A percentile compares a stretch with the other conserved stretches of the same genome.
Conservation (phyloP, 2,329 filamentous ascomycete species). For the Curvularia eragrostidis region DNA sequence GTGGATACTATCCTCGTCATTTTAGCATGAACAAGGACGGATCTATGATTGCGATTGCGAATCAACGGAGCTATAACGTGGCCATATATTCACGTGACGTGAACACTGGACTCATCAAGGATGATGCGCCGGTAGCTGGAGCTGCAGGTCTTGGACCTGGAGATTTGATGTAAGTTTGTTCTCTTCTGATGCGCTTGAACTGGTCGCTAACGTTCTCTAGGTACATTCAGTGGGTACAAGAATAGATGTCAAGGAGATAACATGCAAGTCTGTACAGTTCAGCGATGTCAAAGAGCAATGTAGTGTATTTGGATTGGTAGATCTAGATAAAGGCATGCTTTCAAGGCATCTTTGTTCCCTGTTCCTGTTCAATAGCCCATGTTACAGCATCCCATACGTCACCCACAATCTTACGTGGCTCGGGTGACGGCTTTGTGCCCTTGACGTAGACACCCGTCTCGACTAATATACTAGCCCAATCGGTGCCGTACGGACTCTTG, state of each 20-base stretch:
- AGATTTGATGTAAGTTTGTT: constrained; percentile 33
- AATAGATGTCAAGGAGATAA: not conserved
- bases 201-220: not conserved
- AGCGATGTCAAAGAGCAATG: not conserved
- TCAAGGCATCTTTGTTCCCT: constrained; percentile 52
- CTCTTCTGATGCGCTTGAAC: not conserved
- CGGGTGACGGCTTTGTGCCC: constrained; percentile 62
- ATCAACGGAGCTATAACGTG: constrained; percentile 67
- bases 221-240: constrained; percentile 13
- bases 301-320: not conserved
- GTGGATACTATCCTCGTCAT: constrained; percentile 70
- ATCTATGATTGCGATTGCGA: constrained; percentile 68
- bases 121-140: constrained; percentile 46
- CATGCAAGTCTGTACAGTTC: not conserved
- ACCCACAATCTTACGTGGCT: constrained; percentile 70
- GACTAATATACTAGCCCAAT: constrained; percentile 80
- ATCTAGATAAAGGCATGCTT: not conserved
- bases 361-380: constrained; percentile 70
- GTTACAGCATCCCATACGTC: constrained; percentile 79
- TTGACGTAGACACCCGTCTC: constrained; percentile 77
- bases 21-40: constrained; percentile 72
- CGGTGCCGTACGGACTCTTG: constrained; percentile 67
- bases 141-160: constrained; percentile 25
- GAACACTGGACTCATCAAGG: constrained; percentile 64
- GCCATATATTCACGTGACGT: constrained; percentile 68